A percentile compares a stretch with the other conserved stretches of the same genome.
phyloP scores from a whole-genome alignment of 192 early-diverging fungal species.

The Funneliformis geosporum region DNA sequence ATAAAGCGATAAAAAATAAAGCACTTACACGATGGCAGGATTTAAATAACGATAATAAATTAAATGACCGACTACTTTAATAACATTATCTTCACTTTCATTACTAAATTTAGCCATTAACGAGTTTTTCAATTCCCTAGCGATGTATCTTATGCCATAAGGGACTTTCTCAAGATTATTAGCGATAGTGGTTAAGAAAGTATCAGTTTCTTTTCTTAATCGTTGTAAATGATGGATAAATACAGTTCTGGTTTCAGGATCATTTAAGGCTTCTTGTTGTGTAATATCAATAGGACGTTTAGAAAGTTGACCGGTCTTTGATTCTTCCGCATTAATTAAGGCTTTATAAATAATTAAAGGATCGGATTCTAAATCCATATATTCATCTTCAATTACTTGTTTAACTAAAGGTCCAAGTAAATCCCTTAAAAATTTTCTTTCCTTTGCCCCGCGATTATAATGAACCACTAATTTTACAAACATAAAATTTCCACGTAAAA shows the following conservation, averaged over 20 bases:
- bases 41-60: constrained; percentile 99
- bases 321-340: constrained; percentile 88
- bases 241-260: constrained; percentile 73
- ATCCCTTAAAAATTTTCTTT: constrained; percentile 86
- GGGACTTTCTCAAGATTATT: constrained; percentile 85
- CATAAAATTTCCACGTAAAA: constrained; percentile 91
- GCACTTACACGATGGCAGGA: constrained; percentile 86
- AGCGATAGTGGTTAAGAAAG: constrained; percentile 82
- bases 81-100: constrained; percentile 76
- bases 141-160: constrained; percentile 94
- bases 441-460: constrained; percentile 93
- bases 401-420: constrained; percentile 83
- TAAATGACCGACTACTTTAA: constrained; percentile 89
- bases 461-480: constrained; percentile 97
- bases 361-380: constrained; percentile 90
- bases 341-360: constrained; percentile 81
- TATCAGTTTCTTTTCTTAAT: constrained; percentile 78
- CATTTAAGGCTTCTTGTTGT: constrained; percentile 77
- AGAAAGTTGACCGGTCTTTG: constrained; percentile 80
- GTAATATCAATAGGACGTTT: constrained; percentile 73
- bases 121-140: constrained; percentile 79
- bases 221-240: constrained; percentile 72
- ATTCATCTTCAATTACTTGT: constrained; percentile 70
- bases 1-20: not conserved
- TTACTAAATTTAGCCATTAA: constrained; percentile 83